phyloP scores from a whole-genome alignment of 140 eudicot genomes.

The Bidens hawaiensis region DNA sequence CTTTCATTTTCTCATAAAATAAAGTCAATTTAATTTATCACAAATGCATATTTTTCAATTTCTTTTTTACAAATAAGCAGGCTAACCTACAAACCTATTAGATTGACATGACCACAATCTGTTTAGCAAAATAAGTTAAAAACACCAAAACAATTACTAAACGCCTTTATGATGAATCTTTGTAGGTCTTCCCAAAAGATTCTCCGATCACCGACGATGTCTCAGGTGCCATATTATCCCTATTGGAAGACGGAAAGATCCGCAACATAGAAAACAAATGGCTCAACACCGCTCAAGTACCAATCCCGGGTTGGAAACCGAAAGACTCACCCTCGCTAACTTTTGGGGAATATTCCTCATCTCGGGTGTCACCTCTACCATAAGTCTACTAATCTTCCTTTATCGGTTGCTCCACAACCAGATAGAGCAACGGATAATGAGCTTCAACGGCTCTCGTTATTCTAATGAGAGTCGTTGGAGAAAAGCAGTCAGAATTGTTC shows the following conservation, averaged over 20 bases:
- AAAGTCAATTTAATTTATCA: too few relatives aligned
- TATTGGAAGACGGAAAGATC: conserved; percentile 42
- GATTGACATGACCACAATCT: too few relatives aligned
- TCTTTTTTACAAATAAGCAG: too few relatives aligned
- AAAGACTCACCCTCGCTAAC: conserved; percentile 34
- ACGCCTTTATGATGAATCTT: not conserved
- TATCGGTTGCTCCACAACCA: conserved; percentile 28
- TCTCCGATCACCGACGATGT: conserved; percentile 52
- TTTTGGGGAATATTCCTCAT: conserved; percentile 61
- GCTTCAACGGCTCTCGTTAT: conserved; percentile 12
- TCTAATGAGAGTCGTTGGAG: conserved; percentile 22
- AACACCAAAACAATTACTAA: not conserved
- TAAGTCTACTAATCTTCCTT: conserved; percentile 26
- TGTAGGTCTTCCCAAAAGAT: conserved; percentile 59
- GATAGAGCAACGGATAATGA: conserved; percentile 31
- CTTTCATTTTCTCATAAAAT: too few relatives aligned
- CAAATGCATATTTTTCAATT: too few relatives aligned
- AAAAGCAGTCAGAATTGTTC: conserved; percentile 15
- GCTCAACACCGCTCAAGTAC: conserved; percentile 33
- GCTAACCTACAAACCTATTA: too few relatives aligned
- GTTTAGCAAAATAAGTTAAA: too few relatives aligned
- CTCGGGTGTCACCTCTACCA: conserved; percentile 33
- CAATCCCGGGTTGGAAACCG: conserved; percentile 22
- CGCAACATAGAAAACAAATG: conserved; percentile 31
- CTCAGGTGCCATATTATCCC: conserved; percentile 46